These are phyloP conservation scores for Gentiana macrophylla DNA, from an alignment of 257 asterid species.

Conservation along the genomic window DNA sequence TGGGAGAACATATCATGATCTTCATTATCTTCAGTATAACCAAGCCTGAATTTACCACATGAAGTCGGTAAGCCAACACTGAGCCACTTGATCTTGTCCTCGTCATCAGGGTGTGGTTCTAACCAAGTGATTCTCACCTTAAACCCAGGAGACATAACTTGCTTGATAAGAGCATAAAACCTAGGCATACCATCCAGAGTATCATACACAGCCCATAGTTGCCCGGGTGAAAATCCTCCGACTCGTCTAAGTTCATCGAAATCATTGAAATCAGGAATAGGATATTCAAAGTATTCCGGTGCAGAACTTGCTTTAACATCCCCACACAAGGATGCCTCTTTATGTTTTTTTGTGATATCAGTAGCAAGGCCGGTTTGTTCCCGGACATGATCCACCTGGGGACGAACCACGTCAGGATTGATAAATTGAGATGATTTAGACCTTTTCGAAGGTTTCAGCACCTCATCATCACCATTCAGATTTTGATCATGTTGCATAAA, in stretches of 20 bases:
- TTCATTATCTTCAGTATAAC: constrained; percentile 21
- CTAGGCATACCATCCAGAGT: constrained; percentile 58
- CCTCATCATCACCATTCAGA: constrained; percentile 16
- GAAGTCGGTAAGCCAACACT: constrained; percentile 41
- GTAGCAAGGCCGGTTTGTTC: constrained; percentile 3
- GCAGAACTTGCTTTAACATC: constrained; percentile 9
- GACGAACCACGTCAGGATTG: not conserved
- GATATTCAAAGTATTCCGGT: constrained; percentile 22
- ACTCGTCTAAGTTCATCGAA: constrained; percentile 31
- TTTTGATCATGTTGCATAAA: constrained; percentile 20
- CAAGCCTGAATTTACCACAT: constrained; percentile 41
- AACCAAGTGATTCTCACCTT: constrained; percentile 47
- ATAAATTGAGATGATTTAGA: constrained; percentile 7
- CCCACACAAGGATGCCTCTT: constrained; percentile 1
- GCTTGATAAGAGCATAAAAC: constrained; percentile 37
- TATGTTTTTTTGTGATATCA: not conserved
- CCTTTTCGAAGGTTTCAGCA: constrained; percentile 14
- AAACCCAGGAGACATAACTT: constrained; percentile 20
- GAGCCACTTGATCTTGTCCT: constrained; percentile 36
- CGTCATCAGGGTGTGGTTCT: constrained; percentile 34
- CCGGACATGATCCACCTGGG: not conserved
- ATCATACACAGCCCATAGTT: constrained; percentile 66
- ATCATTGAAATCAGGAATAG: constrained; percentile 36
- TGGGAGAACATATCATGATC: constrained; percentile 50
- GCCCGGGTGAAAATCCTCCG: constrained; percentile 31